Conservation (phyloP, 148 eudicot species). For the Vaccinium macrocarpon region DNA sequence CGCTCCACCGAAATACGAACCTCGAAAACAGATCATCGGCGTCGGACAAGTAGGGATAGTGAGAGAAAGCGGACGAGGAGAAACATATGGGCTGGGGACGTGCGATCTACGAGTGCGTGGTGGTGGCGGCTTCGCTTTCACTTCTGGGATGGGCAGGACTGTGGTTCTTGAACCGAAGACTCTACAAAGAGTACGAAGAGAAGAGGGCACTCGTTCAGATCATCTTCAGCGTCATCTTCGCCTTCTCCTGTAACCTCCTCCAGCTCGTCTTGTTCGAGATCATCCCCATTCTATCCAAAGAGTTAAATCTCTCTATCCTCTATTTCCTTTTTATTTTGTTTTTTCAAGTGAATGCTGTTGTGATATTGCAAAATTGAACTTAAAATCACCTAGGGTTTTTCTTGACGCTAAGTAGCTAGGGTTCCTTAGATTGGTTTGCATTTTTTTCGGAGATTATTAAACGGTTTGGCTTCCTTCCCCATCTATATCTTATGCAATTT, state of each 20-base stretch:
- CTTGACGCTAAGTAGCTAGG: not conserved
- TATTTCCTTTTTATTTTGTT: not conserved
- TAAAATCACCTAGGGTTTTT: not conserved
- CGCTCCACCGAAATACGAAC: not conserved
- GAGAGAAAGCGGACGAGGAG: not conserved
- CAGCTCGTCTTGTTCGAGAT: conserved; percentile 94
- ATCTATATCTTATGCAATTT: not conserved
- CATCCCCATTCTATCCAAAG: conserved; percentile 89
- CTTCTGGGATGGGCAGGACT: conserved; percentile 85
- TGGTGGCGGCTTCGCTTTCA: conserved; percentile 63
- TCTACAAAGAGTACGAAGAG: conserved; percentile 96
- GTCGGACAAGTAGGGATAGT: not conserved
- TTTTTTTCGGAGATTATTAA: not conserved
- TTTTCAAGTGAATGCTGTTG: not conserved
- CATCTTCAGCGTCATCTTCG: conserved; percentile 88
- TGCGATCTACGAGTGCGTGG: conserved; percentile 65
- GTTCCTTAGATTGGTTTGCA: not conserved
- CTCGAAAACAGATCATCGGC: not conserved
- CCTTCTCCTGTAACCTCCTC: conserved; percentile 91
- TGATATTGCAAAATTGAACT: not conserved
- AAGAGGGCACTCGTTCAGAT: conserved; percentile 91
- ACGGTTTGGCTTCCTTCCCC: not conserved
- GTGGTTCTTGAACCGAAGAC: conserved; percentile 81
- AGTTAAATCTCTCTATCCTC: conserved; percentile 30
- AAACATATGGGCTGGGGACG: conserved; percentile 63